These are phyloP conservation scores for Colletotrichum abscissum DNA, from an alignment of 2,329 filamentous ascomycete species.

Conservation along the genomic window DNA sequence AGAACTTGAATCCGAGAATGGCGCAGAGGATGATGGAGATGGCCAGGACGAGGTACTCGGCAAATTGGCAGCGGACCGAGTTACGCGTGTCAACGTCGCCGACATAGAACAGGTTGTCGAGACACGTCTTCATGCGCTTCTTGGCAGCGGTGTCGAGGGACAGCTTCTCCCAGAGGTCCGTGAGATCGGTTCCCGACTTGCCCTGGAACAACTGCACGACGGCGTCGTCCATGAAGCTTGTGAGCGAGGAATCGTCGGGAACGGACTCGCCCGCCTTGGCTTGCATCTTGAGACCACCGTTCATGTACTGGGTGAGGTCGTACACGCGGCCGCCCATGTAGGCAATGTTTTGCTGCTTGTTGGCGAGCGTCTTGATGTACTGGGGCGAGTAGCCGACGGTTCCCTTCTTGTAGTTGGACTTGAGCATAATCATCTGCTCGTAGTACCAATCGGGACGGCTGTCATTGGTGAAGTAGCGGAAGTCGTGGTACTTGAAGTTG, in stretches of 20 bases:
- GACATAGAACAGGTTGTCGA: constrained; percentile 95
- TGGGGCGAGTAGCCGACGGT: constrained; percentile 84
- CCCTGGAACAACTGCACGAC: constrained; percentile 83
- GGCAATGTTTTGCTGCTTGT: constrained; percentile 73
- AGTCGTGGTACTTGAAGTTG: constrained; percentile 91
- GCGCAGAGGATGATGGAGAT: constrained; percentile 83
- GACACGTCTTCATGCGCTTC: constrained; percentile 79
- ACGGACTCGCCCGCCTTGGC: constrained; percentile 63
- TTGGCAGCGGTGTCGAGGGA: constrained; percentile 67
- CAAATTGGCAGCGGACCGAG: constrained; percentile 85
- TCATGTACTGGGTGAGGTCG: constrained; percentile 86
- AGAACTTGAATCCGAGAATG: constrained; percentile 85
- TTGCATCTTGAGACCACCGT: constrained; percentile 76
- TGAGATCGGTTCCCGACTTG: constrained; percentile 82
- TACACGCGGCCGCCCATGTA: constrained; percentile 86
- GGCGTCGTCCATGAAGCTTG: constrained; percentile 82
- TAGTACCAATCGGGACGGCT: constrained; percentile 91
- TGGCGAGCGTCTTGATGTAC: constrained; percentile 78
- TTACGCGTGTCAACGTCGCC: constrained; percentile 92
- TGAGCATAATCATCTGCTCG: constrained; percentile 85
- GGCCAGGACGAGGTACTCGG: constrained; percentile 88
- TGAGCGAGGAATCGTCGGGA: constrained; percentile 61
- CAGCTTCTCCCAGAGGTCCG: constrained; percentile 83
- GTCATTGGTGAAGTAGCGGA: constrained; percentile 85
- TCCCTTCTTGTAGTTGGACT: constrained; percentile 85